Percentiles rank a stretch among this genome's conserved stretches.
Conservation (phyloP, 2,329 filamentous ascomycete genomes). For the Didymella segeticola region DNA sequence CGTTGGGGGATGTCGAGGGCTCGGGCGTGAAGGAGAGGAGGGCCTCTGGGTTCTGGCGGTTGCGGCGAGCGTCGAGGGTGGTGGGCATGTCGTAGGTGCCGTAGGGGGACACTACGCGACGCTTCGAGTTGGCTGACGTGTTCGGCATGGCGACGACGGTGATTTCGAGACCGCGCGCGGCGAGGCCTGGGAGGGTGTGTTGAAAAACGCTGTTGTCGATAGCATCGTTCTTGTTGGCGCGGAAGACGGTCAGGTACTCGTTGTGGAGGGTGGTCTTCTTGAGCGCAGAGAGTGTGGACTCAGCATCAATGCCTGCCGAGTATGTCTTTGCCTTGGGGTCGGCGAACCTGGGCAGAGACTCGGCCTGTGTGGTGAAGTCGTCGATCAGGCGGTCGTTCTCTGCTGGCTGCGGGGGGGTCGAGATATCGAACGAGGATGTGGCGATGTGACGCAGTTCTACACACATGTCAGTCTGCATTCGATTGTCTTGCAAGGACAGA, state of each 20-base stretch:
- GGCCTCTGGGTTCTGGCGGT: slow-evolving; percentile 40
- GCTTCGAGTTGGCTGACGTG: slow-evolving; percentile 39
- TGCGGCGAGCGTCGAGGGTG: slow-evolving; percentile 26
- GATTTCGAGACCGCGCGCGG: slow-evolving; percentile 32
- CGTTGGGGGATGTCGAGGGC: slow-evolving; percentile 35
- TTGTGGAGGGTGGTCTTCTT: slow-evolving; percentile 33
- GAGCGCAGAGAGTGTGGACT: slow-evolving; percentile 26
- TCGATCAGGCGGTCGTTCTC: slow-evolving; percentile 46
- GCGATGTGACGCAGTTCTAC: slow-evolving; percentile 3
- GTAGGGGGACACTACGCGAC: slow-evolving; percentile 39
- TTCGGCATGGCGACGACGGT: slow-evolving; percentile 50
- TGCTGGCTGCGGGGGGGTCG: slow-evolving; percentile 38
- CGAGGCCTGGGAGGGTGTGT: slow-evolving; percentile 20
- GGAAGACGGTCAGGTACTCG: slow-evolving; percentile 39
- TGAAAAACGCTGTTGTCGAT: slow-evolving; percentile 23
- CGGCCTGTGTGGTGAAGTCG: slow-evolving; percentile 46
- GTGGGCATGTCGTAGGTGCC: slow-evolving; percentile 43
- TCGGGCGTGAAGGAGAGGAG: slow-evolving; percentile 36
- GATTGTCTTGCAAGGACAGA: neutral
- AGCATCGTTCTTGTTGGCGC: slow-evolving; percentile 31
- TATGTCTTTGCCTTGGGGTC: slow-evolving; percentile 39
- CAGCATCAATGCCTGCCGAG: slow-evolving; percentile 31
- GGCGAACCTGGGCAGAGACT: slow-evolving; percentile 35
- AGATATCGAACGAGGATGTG: slow-evolving; percentile 39
- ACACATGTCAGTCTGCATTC: slow-evolving; percentile 22